Evolutionary conservation across 2,329 filamentous ascomycete genomes (phyloP).

Genomic region (Penicillium brasilianum): DNA sequence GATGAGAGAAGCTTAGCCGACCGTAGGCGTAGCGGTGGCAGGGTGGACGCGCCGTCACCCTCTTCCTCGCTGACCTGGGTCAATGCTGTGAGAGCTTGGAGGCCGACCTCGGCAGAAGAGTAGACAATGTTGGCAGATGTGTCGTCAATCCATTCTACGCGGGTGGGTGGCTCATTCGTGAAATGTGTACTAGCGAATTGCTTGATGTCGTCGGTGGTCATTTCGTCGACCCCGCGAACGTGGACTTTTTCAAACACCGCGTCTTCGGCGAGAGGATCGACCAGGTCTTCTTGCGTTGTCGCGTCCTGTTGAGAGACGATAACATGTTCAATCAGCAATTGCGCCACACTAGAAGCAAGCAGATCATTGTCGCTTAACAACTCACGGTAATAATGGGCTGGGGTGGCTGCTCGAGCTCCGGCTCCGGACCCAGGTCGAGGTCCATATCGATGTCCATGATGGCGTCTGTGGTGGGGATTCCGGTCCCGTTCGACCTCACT

Average conservation of each 20-base stretch:
- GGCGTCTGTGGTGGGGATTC: slow-evolving; percentile 37
- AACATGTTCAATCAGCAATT: slow-evolving; percentile 11
- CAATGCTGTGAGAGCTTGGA: slow-evolving; percentile 59
- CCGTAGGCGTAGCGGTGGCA: slow-evolving; percentile 67
- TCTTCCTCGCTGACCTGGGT: slow-evolving; percentile 45
- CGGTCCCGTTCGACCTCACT: slow-evolving; percentile 14
- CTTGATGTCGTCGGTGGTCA: slow-evolving; percentile 81
- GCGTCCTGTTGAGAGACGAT: slow-evolving; percentile 32
- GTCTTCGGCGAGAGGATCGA: slow-evolving; percentile 41
- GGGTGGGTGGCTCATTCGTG: slow-evolving; percentile 58
- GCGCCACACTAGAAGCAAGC: background rate
- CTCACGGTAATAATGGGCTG: slow-evolving; percentile 43
- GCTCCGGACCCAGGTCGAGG: slow-evolving; percentile 60
- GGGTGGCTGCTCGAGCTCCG: slow-evolving; percentile 53
- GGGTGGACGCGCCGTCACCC: slow-evolving; percentile 48
- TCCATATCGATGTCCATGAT: slow-evolving; percentile 77
- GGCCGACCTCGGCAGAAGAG: slow-evolving; percentile 58
- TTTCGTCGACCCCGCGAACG: slow-evolving; percentile 78
- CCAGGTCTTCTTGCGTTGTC: slow-evolving; percentile 27
- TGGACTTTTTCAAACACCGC: slow-evolving; percentile 70
- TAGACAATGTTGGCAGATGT: slow-evolving; percentile 87
- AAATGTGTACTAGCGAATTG: slow-evolving; percentile 74
- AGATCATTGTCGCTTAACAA: background rate
- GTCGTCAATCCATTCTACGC: slow-evolving; percentile 95
- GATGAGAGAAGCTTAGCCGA: slow-evolving; percentile 71